phyloP scores from a whole-genome alignment of 352 stramenopile genomes.

The Phytophthora brassicae region DNA sequence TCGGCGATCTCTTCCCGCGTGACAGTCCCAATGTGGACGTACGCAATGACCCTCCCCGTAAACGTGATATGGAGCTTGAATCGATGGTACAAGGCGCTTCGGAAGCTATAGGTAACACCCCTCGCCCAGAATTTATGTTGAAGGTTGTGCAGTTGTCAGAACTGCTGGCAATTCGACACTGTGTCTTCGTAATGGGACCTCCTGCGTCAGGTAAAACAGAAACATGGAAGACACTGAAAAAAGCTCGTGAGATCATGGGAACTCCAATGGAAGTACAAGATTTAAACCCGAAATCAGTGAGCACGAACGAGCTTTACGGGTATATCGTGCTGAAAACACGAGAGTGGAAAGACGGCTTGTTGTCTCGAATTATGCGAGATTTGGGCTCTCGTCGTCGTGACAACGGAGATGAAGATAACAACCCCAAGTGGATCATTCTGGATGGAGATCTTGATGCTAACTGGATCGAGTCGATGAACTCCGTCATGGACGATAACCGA shows the following conservation, averaged over 20 bases:
- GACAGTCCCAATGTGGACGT: slow-evolving; percentile 84
- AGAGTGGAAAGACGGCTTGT: slow-evolving; percentile 96
- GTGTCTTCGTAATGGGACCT: slow-evolving; percentile 96
- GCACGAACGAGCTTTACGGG: slow-evolving; percentile 95
- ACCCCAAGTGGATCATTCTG: slow-evolving; percentile 97
- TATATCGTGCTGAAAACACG: slow-evolving; percentile 95
- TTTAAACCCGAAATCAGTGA: slow-evolving; percentile 96
- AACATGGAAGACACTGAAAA: slow-evolving; percentile 93
- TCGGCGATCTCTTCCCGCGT: slow-evolving; percentile 94
- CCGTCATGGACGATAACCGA: slow-evolving; percentile 96
- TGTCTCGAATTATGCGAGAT: slow-evolving; percentile 96
- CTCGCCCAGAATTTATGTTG: slow-evolving; percentile 86
- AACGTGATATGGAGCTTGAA: slow-evolving; percentile 93
- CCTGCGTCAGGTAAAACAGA: slow-evolving; percentile 94
- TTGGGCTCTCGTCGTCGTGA: slow-evolving; percentile 90
- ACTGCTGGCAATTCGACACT: slow-evolving; percentile 94
- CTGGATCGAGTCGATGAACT: slow-evolving; percentile 98
- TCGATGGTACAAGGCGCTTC: slow-evolving; percentile 84
- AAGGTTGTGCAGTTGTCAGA: slow-evolving; percentile 96
- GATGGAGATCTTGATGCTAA: slow-evolving; percentile 97
- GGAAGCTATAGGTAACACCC: slow-evolving; percentile 81
- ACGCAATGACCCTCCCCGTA: slow-evolving; percentile 90
- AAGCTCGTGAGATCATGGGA: slow-evolving; percentile 87
- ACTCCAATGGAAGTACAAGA: slow-evolving; percentile 91
- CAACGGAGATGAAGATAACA: slow-evolving; percentile 88